Conservation (phyloP, 2,329 filamentous ascomycete genomes). For the Colletotrichum sp. region DNA sequence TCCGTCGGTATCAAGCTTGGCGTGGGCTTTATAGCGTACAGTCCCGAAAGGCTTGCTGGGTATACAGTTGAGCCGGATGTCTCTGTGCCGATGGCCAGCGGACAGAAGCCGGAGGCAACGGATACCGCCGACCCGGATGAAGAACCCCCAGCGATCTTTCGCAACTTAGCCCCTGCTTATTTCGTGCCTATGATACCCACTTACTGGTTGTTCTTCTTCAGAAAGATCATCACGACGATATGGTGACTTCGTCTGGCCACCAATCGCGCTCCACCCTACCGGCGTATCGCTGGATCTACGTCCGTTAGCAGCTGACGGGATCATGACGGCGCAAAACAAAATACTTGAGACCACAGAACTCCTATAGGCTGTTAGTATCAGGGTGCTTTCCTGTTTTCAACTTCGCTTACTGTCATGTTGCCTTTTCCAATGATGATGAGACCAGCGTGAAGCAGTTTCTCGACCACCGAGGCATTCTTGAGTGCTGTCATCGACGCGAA, state of each 20-base stretch:
- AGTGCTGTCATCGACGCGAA: conserved; percentile 40
- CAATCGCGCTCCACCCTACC: conserved; percentile 43
- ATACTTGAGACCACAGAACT: background rate
- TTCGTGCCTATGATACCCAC: background rate
- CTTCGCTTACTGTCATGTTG: conserved; percentile 36
- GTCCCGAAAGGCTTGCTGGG: conserved; percentile 39
- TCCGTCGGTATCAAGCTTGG: conserved; percentile 16
- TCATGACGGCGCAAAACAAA: background rate
- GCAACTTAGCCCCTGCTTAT: background rate
- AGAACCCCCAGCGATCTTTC: conserved; percentile 33
- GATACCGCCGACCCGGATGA: conserved; percentile 39
- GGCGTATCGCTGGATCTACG: conserved; percentile 38
- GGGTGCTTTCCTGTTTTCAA: background rate
- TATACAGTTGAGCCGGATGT: conserved; percentile 41
- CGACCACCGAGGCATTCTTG: conserved; percentile 39
- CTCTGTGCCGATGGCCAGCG: conserved; percentile 41
- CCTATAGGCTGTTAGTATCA: background rate
- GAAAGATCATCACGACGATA: conserved; percentile 15
- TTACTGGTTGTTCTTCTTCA: conserved; percentile 20
- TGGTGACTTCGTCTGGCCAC: conserved; percentile 23
- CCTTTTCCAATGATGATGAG: conserved; percentile 46
- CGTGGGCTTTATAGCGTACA: conserved; percentile 40
- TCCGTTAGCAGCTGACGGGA: background rate
- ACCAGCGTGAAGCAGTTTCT: conserved; percentile 39
- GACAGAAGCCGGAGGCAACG: conserved; percentile 43